These are phyloP conservation scores for Malus orientalis DNA, from an alignment of 306 rosid species.

Conservation along the genomic window DNA sequence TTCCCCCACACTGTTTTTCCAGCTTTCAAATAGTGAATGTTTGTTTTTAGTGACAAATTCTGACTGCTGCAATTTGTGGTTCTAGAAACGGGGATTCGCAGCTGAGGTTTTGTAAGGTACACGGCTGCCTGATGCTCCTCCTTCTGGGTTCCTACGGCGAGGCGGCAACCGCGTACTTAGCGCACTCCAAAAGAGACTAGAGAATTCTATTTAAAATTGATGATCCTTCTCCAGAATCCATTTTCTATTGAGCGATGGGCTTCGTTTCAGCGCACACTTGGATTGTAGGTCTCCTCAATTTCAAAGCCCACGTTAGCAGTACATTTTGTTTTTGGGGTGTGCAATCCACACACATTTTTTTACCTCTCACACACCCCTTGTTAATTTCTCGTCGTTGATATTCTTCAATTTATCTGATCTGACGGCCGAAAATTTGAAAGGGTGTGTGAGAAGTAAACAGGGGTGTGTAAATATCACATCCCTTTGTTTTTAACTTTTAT, in stretches of 20 bases:
- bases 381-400: too few relatives aligned
- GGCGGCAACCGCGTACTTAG: background rate
- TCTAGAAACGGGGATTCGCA: background rate
- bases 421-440: too few relatives aligned
- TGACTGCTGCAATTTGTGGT: background rate
- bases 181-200: background rate
- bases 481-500: too few relatives aligned
- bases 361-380: too few relatives aligned
- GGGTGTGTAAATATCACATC: too few relatives aligned
- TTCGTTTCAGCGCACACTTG: background rate
- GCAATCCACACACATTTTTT: too few relatives aligned
- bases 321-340: too few relatives aligned
- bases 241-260: background rate
- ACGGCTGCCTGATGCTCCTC: background rate
- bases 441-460: too few relatives aligned
- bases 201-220: background rate
- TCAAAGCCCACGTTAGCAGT: too few relatives aligned
- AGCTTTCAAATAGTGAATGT: background rate
- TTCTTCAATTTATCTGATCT: too few relatives aligned
- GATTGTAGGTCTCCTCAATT: background rate
- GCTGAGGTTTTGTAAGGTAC: background rate
- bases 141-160: background rate
- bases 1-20: background rate
- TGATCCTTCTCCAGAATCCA: background rate
- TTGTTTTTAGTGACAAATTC: background rate